These are phyloP conservation scores for Coffea eugenioides DNA, from an alignment of 257 asterid species.

Conservation along the genomic window DNA sequence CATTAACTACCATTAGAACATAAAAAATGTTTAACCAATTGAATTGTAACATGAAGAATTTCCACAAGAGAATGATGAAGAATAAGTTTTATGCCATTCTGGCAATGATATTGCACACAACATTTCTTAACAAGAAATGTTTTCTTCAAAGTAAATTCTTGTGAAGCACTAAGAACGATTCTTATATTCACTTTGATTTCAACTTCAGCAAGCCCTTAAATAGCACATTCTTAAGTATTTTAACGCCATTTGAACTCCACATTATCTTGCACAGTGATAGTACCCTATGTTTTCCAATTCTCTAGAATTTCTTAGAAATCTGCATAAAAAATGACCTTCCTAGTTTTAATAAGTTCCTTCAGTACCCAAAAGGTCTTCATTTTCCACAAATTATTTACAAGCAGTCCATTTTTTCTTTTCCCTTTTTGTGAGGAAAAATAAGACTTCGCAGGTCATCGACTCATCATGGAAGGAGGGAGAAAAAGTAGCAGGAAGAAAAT, in stretches of 20 bases:
- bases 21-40: background rate
- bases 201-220: background rate
- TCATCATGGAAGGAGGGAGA: background rate
- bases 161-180: background rate
- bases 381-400: background rate
- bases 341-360: background rate
- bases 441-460: background rate
- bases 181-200: background rate
- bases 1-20: background rate
- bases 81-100: background rate
- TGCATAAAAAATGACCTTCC: background rate
- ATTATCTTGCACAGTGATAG: background rate
- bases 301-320: background rate
- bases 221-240: background rate
- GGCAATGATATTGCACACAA: background rate
- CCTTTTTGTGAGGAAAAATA: background rate
- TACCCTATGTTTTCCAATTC: background rate
- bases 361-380: background rate
- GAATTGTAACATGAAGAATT: background rate
- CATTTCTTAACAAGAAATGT: background rate
- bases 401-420: background rate
- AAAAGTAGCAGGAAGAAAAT: background rate
- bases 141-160: background rate
- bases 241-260: background rate
- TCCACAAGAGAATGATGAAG: background rate